Base-by-base conservation (phyloP, 495 filamentous ascomycete genomes). In the Neurospora sp. region DNA sequence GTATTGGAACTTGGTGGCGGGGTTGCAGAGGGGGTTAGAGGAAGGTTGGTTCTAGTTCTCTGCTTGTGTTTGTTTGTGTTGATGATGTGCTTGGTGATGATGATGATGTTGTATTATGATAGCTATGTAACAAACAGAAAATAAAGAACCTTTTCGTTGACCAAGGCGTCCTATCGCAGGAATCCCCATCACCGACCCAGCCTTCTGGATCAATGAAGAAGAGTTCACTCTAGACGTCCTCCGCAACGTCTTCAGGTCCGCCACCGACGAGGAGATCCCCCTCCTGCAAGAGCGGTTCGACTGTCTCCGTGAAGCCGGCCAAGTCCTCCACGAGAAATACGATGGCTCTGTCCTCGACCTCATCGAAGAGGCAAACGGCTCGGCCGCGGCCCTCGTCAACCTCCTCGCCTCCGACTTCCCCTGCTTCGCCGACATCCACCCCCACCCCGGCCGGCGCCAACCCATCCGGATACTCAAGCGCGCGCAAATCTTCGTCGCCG, bases 401-500 rank as follows among this genome's bases (percentile, higher is more conserved):
- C 80, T 94, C 0, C 84, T 98, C 1, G 91, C 90, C 16, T 86
- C 88, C 27, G 88, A 93, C 74, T 97, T 99, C 76, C 76, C 88
- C 35, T 97, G 93, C 82, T 97, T 99, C 84, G 85, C 91, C 39
- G 96, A 99, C 77, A 92, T 92, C 76, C 86, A 88, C 48, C 76
- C 76, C 12, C 96, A 93, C 80, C 89, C 94, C 69, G 88, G 89
- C 8, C 87, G 87, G n/a, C 86, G 85, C 22, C 86, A 85, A 44
- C 85, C 82, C 8, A 89, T 98, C 4, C 92, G 92, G 22, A 86
- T 99, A 74, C 89, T 95, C 78, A 98, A 98, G 80, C 90, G 96
- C 9, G 94, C 96, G 3, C 96, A 99, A 84, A 98, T 98, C 71
- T 87, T 98, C 16, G 93, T 96, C 20, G 96, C 96, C 53, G 96